These are phyloP conservation scores for Amauroascus verrucosus DNA, from an alignment of 2,329 filamentous ascomycete genomes.

Conservation along the genomic window DNA sequence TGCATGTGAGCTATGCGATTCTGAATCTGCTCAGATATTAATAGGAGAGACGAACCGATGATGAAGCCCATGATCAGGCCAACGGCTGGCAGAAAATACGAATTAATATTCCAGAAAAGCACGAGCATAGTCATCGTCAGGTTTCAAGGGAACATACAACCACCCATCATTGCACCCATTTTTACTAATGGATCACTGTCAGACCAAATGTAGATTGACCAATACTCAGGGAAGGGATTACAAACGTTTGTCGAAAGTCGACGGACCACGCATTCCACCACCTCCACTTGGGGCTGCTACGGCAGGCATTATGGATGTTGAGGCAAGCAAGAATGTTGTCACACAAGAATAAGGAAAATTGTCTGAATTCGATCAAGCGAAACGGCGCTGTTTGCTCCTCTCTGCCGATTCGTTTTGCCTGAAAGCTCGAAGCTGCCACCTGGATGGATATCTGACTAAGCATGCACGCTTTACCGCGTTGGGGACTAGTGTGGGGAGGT, in stretches of 20 bases:
- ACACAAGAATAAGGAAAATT: neutral
- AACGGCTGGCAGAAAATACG: slow-evolving; percentile 53
- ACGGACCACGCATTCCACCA: slow-evolving; percentile 47
- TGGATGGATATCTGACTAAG: neutral
- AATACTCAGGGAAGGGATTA: slow-evolving; percentile 7
- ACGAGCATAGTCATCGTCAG: neutral
- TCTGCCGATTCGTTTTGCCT: neutral
- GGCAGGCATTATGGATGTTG: slow-evolving; percentile 42
- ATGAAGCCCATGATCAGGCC: slow-evolving; percentile 96
- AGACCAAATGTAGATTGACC: neutral
- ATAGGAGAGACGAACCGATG: slow-evolving; percentile 55
- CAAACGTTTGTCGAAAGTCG: slow-evolving; percentile 62
- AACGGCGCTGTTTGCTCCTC: neutral
- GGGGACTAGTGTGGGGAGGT: neutral
- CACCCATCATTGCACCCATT: slow-evolving; percentile 98
- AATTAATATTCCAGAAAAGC: slow-evolving; percentile 11
- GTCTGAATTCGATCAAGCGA: neutral
- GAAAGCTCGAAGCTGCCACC: too few relatives aligned
- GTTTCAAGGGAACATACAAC: slow-evolving; percentile 56
- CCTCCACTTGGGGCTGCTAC: slow-evolving; percentile 44
- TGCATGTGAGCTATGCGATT: slow-evolving; percentile 18
- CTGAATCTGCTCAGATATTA: neutral
- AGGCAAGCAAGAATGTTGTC: neutral
- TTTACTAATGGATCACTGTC: slow-evolving; percentile 53
- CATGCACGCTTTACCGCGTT: neutral